These are phyloP conservation scores for Saussurea involucrata DNA, from an alignment of 129 eudicot species.

Conservation along the genomic window DNA sequence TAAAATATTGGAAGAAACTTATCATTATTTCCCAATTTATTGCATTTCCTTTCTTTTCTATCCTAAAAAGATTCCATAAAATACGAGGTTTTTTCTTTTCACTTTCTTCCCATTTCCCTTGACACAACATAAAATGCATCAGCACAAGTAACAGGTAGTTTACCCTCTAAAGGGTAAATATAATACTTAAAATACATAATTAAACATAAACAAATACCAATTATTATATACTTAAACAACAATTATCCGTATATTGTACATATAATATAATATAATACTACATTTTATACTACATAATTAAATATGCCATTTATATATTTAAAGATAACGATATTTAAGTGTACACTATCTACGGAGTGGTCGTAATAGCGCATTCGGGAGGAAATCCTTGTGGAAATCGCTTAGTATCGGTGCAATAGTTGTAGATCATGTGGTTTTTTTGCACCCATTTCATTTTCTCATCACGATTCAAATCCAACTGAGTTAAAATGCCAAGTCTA, in stretches of 20 bases:
- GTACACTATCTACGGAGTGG: neutral
- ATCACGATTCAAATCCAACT: neutral
- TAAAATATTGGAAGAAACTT: too few species aligned
- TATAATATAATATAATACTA: neutral
- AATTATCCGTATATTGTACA: neutral
- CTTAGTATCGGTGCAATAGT: slow-evolving; percentile 37
- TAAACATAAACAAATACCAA: too few species aligned
- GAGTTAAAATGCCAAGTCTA: neutral
- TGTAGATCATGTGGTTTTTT: slow-evolving; percentile 38
- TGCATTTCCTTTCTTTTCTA: too few species aligned
- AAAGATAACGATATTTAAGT: neutral
- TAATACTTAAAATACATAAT: too few species aligned
- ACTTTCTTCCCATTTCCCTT: too few species aligned
- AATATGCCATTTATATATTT: neutral
- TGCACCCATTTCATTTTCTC: slow-evolving; percentile 36
- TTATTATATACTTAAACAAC: neutral
- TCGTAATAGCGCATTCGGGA: slow-evolving; percentile 15
- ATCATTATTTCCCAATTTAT: too few species aligned
- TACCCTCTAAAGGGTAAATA: too few species aligned
- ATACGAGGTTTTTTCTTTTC: too few species aligned
- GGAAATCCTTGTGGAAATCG: slow-evolving; percentile 40
- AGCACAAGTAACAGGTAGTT: too few species aligned
- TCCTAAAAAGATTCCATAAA: too few species aligned
- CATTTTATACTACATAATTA: neutral
- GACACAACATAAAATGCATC: too few species aligned